These are phyloP conservation scores for Trypanosoma grayi DNA, from an alignment of 208 protist species.

Conservation along the genomic window DNA sequence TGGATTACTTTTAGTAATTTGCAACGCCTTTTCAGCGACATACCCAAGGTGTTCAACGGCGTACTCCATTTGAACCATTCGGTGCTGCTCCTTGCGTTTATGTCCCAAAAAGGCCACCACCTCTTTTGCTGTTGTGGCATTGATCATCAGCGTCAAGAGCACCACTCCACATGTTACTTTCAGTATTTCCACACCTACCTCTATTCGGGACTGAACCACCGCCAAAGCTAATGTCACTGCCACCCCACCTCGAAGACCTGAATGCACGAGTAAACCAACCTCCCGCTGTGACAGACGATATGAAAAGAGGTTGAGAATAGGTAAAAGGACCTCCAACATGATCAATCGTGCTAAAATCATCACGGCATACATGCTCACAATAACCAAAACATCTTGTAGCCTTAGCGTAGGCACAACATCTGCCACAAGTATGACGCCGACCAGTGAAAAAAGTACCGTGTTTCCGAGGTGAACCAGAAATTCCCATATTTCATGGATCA, in stretches of 20 bases:
- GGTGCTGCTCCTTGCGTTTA: constrained; percentile 54
- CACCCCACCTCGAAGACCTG: constrained; percentile 81
- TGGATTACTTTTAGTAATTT: constrained; percentile 53
- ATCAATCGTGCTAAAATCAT: constrained; percentile 58
- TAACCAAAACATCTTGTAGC: constrained; percentile 48
- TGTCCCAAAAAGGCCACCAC: constrained; percentile 54
- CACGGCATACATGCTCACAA: constrained; percentile 59
- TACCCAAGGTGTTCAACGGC: constrained; percentile 44
- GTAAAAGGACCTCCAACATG: constrained; percentile 68
- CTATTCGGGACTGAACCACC: constrained; percentile 49
- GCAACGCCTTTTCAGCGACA: constrained; percentile 40
- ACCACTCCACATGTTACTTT: constrained; percentile 80
- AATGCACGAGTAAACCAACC: constrained; percentile 59
- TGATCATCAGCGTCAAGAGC: constrained; percentile 66
- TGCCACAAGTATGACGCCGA: constrained; percentile 81
- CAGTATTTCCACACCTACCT: constrained; percentile 51
- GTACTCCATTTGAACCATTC: constrained; percentile 63
- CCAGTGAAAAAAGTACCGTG: constrained; percentile 85
- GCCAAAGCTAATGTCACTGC: constrained; percentile 73
- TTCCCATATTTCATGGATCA: constrained; percentile 83
- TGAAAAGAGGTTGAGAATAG: constrained; percentile 66
- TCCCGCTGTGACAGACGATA: constrained; percentile 49
- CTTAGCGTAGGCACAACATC: constrained; percentile 57
- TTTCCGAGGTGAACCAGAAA: constrained; percentile 85
- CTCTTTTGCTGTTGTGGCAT: constrained; percentile 59